Base-by-base conservation (phyloP, 768 basidiomycete genomes). In the Termitomyces sp. region DNA sequence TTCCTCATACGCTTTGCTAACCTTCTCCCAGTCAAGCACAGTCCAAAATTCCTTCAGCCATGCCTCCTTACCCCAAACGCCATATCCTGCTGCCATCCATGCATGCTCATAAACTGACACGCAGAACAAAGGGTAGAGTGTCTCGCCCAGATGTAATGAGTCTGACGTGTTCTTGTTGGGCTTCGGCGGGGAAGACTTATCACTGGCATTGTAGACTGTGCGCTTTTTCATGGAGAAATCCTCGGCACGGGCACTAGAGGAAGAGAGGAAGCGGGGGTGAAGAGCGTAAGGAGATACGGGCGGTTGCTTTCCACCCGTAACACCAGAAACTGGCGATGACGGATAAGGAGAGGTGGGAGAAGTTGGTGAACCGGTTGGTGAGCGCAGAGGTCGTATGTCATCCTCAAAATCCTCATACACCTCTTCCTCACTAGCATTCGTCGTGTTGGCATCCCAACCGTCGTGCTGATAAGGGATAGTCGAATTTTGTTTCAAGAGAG, bases 11-110 rank as follows among this genome's bases (percentile, higher is more conserved):
- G 71, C 65, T 53, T 63, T 51, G 67, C 75, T 76, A 59, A 89
- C 82, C 66, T 80, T 83, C 40, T 71, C 64, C 93, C 93, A 96
- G 68, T 96, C 79, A 54, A 95, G 70, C 22, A 87, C 88, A 10
- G 75, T 77, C 92, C 92, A 96, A 72, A 94, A 93, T 67, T 86
- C 80, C 64, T 79, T 82, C 67, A 95, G 67, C 79, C 92, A 96
- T 63, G 80, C 80, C 68, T 95, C 92, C 72, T 92, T 90, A 26
- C 94, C 93, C 90, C 91, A 94, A 5, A 96, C 82, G 5, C 93
- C 93, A 62, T 88, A 93, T 40, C 89, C 90, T 22, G 88, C 86
- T 50, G 78, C 77, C 66, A 96, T 77, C 91, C 92, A 96, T 28
- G 88, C 87, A 63, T 92, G 93, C 70, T 94, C 92, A 63, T 93